These are phyloP conservation scores for Wickerhamomyces subpelliculosus DNA, from an alignment of 805 yeast genomes.

Conservation along the genomic window DNA sequence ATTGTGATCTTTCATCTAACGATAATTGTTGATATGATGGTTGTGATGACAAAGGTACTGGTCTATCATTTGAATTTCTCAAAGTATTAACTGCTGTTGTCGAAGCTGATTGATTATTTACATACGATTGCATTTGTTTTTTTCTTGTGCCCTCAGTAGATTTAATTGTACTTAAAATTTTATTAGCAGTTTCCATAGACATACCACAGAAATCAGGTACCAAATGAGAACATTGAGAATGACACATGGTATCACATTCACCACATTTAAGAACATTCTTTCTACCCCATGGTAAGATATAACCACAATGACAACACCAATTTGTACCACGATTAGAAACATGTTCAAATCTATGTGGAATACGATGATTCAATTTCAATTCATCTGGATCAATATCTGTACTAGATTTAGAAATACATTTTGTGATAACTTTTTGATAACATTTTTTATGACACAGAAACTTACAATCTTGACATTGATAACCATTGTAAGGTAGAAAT, in stretches of 20 bases:
- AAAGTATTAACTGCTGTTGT: conserved; percentile 7
- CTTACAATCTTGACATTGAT: conserved; percentile 79
- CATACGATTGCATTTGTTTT: conserved; percentile 12
- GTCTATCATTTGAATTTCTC: not conserved
- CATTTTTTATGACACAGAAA: conserved; percentile 78
- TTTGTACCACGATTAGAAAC: conserved; percentile 89
- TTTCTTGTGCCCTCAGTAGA: conserved; percentile 45
- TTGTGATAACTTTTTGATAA: conserved; percentile 72
- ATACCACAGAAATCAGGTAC: conserved; percentile 99
- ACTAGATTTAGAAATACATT: conserved; percentile 73
- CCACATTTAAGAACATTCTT: conserved; percentile 89
- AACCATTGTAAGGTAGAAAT: conserved; percentile 81
- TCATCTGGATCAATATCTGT: conserved; percentile 66
- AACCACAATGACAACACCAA: conserved; percentile 99
- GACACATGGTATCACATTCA: conserved; percentile 94
- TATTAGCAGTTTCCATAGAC: conserved; percentile 95
- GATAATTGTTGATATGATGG: no score
- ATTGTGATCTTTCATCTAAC: no score
- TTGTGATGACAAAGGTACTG: not conserved
- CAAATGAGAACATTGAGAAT: conserved; percentile 82
- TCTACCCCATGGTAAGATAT: conserved; percentile 89
- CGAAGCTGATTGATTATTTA: conserved; percentile 9
- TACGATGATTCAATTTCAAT: conserved; percentile 84
- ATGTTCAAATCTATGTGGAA: conserved; percentile 96
- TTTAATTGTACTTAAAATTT: conserved; percentile 77